Evolutionary conservation across 2,329 filamentous ascomycete genomes (phyloP).

Genomic region (Penicillium sp.): DNA sequence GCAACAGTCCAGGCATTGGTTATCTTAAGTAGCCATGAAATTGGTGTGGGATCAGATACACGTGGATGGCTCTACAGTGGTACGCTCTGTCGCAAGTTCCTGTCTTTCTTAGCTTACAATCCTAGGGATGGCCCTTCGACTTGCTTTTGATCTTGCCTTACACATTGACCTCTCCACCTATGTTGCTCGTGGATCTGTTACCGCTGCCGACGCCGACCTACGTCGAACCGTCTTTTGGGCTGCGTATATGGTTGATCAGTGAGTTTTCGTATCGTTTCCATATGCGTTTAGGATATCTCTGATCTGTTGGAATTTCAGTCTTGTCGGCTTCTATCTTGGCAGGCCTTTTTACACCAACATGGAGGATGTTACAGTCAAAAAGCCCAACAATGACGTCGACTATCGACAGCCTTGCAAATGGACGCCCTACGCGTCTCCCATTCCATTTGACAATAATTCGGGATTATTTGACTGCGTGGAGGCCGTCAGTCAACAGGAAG

Average conservation of each 20-base stretch:
- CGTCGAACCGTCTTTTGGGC: conserved; percentile 40
- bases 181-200: conserved; percentile 14
- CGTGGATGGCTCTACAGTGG: conserved; percentile 45
- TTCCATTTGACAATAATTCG: background rate
- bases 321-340: conserved; percentile 38
- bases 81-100: conserved; percentile 14
- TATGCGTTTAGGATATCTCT: background rate
- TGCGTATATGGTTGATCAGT: conserved; percentile 33
- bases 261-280: background rate
- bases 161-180: conserved; percentile 25
- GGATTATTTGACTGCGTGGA: background rate
- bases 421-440: conserved; percentile 18
- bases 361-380: conserved; percentile 35
- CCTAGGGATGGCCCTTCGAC: conserved; percentile 36
- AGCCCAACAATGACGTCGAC: conserved; percentile 20
- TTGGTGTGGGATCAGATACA: conserved; percentile 36
- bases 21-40: conserved; percentile 42
- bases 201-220: conserved; percentile 19
- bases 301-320: conserved; percentile 10
- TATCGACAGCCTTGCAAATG: conserved; percentile 14
- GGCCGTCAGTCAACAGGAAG: conserved; percentile 14
- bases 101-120: background rate
- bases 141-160: conserved; percentile 37
- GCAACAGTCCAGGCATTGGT: conserved; percentile 46
- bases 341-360: conserved; percentile 36